Evolutionary conservation across 2,329 filamentous ascomycete genomes (phyloP).

Genomic region (Mariannaea sp.): DNA sequence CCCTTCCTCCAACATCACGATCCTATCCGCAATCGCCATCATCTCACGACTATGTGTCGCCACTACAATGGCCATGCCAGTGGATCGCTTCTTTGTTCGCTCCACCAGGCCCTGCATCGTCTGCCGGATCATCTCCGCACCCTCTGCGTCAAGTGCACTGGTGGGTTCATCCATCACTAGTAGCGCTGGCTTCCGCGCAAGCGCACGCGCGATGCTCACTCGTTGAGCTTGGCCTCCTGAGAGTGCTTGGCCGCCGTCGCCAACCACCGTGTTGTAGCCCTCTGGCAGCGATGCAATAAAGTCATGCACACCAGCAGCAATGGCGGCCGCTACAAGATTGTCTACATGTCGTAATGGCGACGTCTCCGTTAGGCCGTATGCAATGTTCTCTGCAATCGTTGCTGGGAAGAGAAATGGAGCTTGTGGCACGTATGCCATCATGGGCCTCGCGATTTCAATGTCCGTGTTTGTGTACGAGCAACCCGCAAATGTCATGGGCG

Average conservation of each 20-base stretch:
- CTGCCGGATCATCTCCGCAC: slow-evolving; percentile 65
- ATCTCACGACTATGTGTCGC: slow-evolving; percentile 84
- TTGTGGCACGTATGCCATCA: slow-evolving; percentile 72
- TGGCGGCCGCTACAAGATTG: slow-evolving; percentile 58
- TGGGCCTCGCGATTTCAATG: slow-evolving; percentile 61
- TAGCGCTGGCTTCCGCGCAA: slow-evolving; percentile 72
- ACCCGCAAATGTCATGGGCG: slow-evolving; percentile 61
- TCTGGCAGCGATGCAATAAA: slow-evolving; percentile 73
- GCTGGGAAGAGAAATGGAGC: slow-evolving; percentile 77
- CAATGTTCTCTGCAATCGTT: slow-evolving; percentile 79
- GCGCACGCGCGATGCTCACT: slow-evolving; percentile 78
- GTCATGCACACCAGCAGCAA: slow-evolving; percentile 70
- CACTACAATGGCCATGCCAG: slow-evolving; percentile 71
- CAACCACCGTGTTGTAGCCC: slow-evolving; percentile 67
- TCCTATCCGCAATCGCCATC: slow-evolving; percentile 78
- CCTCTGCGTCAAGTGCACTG: slow-evolving; percentile 74
- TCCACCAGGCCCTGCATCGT: slow-evolving; percentile 62
- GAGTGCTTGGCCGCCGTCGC: slow-evolving; percentile 74
- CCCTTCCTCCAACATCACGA: slow-evolving; percentile 73
- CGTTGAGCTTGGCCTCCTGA: slow-evolving; percentile 85
- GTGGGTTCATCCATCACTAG: slow-evolving; percentile 89
- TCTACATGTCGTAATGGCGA: slow-evolving; percentile 54
- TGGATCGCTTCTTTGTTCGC: slow-evolving; percentile 23
- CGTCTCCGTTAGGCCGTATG: slow-evolving; percentile 69
- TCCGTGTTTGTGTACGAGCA: slow-evolving; percentile 63